A percentile compares a stretch with the other conserved stretches of the same genome.
Conservation (phyloP, 2,329 filamentous ascomycete genomes). For the Clonostachys solani region DNA sequence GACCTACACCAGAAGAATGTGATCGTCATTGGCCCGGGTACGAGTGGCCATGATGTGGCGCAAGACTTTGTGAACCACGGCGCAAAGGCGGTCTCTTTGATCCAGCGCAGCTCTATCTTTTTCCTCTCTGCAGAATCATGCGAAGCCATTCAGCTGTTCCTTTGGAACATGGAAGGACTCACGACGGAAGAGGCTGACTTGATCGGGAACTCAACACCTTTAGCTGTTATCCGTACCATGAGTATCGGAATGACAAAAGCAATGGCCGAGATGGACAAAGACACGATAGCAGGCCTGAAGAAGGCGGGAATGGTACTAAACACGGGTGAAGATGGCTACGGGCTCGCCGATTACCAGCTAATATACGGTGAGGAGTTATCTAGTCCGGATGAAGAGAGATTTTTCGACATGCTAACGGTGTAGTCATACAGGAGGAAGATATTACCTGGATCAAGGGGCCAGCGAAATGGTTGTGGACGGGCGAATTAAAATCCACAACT, state of each 20-base stretch:
- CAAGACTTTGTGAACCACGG: slow-evolving; percentile 44
- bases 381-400: no score
- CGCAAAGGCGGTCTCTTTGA: slow-evolving; percentile 40
- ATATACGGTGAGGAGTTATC: slow-evolving; percentile 9
- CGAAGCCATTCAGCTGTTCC: slow-evolving; percentile 29
- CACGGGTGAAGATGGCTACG: slow-evolving; percentile 43
- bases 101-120: slow-evolving; percentile 47
- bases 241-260: slow-evolving; percentile 31
- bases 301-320: slow-evolving; percentile 54
- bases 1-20: slow-evolving; percentile 28
- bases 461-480: slow-evolving; percentile 32
- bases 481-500: slow-evolving; percentile 26
- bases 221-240: slow-evolving; percentile 38
- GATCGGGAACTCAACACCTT: slow-evolving; percentile 37
- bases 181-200: slow-evolving; percentile 45
- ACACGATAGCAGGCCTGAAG: slow-evolving; percentile 35
- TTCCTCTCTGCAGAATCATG: slow-evolving; percentile 14
- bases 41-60: slow-evolving; percentile 44
- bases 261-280: slow-evolving; percentile 34
- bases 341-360: slow-evolving; percentile 49
- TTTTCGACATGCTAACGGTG: no score
- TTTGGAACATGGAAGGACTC: slow-evolving; percentile 36
- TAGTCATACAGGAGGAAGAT: slow-evolving; percentile 21
- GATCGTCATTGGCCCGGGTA: slow-evolving; percentile 41
- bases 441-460: slow-evolving; percentile 36